Conservation (phyloP, 2,329 filamentous ascomycete species). For the Daldinia sp. region DNA sequence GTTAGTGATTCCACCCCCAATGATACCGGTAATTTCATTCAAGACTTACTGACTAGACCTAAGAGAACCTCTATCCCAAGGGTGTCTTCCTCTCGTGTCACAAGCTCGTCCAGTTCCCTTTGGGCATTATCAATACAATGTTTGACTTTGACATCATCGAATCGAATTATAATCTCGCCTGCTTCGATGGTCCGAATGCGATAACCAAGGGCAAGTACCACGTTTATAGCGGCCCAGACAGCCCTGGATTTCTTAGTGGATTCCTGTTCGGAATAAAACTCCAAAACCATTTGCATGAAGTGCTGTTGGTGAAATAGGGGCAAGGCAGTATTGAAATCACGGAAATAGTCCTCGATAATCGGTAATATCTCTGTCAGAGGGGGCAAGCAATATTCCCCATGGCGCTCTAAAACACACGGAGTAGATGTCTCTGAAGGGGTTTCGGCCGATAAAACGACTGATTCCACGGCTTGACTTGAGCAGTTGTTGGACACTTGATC, state of each 20-base stretch:
- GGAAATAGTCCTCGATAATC: conserved; percentile 55
- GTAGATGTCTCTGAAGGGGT: not conserved
- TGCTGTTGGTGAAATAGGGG: conserved; percentile 55
- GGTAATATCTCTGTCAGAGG: conserved; percentile 54
- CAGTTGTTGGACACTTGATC: conserved; percentile 5
- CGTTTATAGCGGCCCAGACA: conserved; percentile 56
- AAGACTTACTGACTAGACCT: conserved; percentile 51
- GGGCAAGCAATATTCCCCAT: conserved; percentile 39
- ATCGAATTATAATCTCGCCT: conserved; percentile 29
- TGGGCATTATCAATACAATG: conserved; percentile 56
- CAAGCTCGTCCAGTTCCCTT: conserved; percentile 55
- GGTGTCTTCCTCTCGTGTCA: conserved; percentile 54
- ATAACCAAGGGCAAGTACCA: conserved; percentile 55
- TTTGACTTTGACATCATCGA: conserved; percentile 42
- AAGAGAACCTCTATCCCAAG: conserved; percentile 56
- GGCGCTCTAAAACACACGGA: conserved; percentile 1
- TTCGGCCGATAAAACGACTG: not conserved
- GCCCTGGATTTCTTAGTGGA: conserved; percentile 44
- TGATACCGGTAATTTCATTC: not conserved
- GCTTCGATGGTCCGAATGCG: conserved; percentile 45
- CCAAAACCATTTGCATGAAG: conserved; percentile 54
- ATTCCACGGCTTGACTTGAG: not conserved
- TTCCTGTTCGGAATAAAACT: conserved; percentile 51
- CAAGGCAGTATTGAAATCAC: conserved; percentile 52
- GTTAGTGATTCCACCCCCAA: conserved; percentile 9